Percentiles rank a stretch among this genome's conserved stretches.
Conservation (phyloP, 2,329 filamentous ascomycete species). For the Aspergillus phoenicis region DNA sequence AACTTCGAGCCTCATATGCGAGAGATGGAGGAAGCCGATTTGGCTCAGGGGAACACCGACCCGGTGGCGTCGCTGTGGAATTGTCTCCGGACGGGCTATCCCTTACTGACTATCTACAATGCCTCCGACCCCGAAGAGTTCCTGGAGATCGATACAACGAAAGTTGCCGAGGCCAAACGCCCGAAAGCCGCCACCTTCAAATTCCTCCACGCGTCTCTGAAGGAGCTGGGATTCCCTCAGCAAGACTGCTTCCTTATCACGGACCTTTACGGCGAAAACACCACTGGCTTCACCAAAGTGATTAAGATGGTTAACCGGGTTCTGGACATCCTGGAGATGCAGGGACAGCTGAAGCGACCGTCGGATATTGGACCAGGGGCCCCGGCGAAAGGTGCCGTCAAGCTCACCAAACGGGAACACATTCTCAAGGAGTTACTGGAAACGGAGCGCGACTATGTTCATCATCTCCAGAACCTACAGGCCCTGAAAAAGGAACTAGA, state of each 20-base stretch:
- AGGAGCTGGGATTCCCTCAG: constrained; percentile 75
- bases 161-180: constrained; percentile 69
- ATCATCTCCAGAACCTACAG: constrained; percentile 92
- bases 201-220: constrained; percentile 86
- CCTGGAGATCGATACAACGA: constrained; percentile 67
- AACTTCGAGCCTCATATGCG: constrained; percentile 75
- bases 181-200: constrained; percentile 88
- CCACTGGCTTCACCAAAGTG: constrained; percentile 96
- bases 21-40: constrained; percentile 70
- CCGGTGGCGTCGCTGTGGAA: constrained; percentile 92
- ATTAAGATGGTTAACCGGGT: constrained; percentile 91
- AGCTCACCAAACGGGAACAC: constrained; percentile 76
- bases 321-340: constrained; percentile 79
- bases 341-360: constrained; percentile 71
- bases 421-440: constrained; percentile 90
- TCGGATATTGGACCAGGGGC: constrained; percentile 53
- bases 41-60: constrained; percentile 64
- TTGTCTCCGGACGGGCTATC: constrained; percentile 78
- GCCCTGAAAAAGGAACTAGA: constrained; percentile 88
- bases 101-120: constrained; percentile 88
- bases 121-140: constrained; percentile 70
- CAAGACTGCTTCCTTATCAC: constrained; percentile 88
- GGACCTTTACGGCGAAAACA: constrained; percentile 90
- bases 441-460: constrained; percentile 96
- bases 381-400: constrained; percentile 49